Base-by-base conservation (phyloP, 2,329 filamentous ascomycete species). In the Mariannaea elegans region DNA sequence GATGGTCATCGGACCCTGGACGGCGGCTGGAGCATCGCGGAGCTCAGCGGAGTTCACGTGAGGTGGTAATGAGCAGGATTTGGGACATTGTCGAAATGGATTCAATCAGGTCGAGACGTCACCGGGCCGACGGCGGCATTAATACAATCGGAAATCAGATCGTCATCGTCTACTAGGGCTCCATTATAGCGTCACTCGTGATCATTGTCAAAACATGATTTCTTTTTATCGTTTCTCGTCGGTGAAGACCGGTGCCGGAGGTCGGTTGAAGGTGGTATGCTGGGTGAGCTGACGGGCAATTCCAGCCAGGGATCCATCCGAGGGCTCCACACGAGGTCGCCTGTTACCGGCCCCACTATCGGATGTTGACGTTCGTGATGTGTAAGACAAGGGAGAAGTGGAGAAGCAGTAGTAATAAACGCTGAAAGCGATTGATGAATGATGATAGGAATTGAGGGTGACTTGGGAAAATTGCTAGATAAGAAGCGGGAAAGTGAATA, bases 321-420 rank as follows among this genome's bases (percentile, higher is more conserved):
- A 29, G 49, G 63, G 59, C 59, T 67, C 68, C 68, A 71, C 69
- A 24, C 50, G 55, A 56, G 56, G 65, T 71, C 65, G 67, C 67
- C 68, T 71, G 69, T 69, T 71, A 44, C 62, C 64, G 64, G 66
- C 69, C 67, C 68, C 69, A 71, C 68, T 68, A 68, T 71, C 69
- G 64, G 62, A 71, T 71, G 69, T 67, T 71, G 67, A 56, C 44
- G 61, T 56, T 63, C 48, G 50, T 55, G 56, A 61, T 68, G 56
- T 64, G 59, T 64, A 69, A 64, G 63, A 66, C 59, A 62, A 44
- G 54, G 39, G 48, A 52, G 50, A 44, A 18, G 54, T 39, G 53
- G 47, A 58, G 67, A 61, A 63, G 66, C 47, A 57, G 56, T 50
- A 50, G 29, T 16, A 59, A 53, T 21, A 29, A 39, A 56, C 23